Evolutionary conservation across 768 basidiomycete genomes (phyloP), one percentile per base, ranked within the genome.

Genomic region (Tulasnella sp.): DNA sequence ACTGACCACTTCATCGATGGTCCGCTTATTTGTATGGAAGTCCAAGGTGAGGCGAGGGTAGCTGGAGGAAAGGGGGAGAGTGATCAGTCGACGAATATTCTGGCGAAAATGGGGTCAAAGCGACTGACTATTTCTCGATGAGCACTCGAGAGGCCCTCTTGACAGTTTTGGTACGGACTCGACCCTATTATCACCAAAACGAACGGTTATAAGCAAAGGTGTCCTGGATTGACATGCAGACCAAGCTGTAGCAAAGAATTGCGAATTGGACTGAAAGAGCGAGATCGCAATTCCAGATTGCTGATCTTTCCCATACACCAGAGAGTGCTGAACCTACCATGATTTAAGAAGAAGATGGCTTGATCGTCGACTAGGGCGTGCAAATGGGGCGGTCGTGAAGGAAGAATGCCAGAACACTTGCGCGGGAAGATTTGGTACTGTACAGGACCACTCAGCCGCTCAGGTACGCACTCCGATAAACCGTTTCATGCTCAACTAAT

Each of bases 1-100:
- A 79, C 81, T 72, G 69, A 92, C 90, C 69, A 91, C 89, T 87
- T 92, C 89, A 86, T 91, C 89, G 74, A 94, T 91, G 73, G 94
- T 90, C 65, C 92, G 85, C 77, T 97, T 97, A 85, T 97, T 97
- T 72, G 92, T 96, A 83, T 97, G 92, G 76, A 98, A 98, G 73
- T 98, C 94, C 73, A 97, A 87, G 65, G 94, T 98, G 68, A 99
- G 84, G 70, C 94, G 90, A 67, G 94, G 94, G 79, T 99, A 99
- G 83, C 87, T 91, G 69, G n/a, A n/a, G n/a, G n/a, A n/a, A n/a
- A n/a, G n/a, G n/a, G 22, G 24, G 24, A 51, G 22, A 5, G 38
- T 34, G 15, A 41, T 61, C 49, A 24, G 11, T n/a, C 45, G 25
- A 34, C 45, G 15, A 52, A 17, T 9, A 48, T 30, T 5, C 15